Evolutionary conservation across 23 red algal genomes (phyloP), one percentile per base, ranked within the genome.

Genomic region (Agarophyton chilense): DNA sequence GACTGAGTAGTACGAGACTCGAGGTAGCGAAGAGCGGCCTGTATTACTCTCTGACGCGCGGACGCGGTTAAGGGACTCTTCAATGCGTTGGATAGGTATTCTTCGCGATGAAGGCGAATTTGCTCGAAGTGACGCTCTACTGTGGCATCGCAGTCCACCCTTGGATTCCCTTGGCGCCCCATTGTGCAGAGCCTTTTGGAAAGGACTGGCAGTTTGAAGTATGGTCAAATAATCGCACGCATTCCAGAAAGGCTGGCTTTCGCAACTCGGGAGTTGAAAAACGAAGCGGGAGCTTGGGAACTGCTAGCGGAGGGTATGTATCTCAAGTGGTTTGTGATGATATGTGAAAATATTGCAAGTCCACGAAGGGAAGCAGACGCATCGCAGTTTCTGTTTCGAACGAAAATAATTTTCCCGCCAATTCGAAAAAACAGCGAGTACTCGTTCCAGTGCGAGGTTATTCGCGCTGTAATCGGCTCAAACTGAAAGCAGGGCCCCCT

Each of bases 21-120:
- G 5, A 89, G 40, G 34, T 89, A 89, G 55, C 73, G 71, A 47
- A 89, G 54, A 18, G 85, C 63, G 2, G 85, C 85, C 71, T 61
- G 24, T 28, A 89, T 8, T 21, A 89, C 28, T 8, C 50, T 68
- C 45, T 79, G 70, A 32, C 85, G 85, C 0, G 70, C 52, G 14
- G 49, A 21, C 26, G 53, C 22, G 10, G 47, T 49, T 11, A 72
- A 22, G 17, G 46, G 47, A 14, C 35, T 44, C 42, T 67, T 60
- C 34, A 63, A n/a, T 11, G 72, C 85, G 16, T 78, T 44, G 5
- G 71, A 49, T 25, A 89, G 67, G 46, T 89, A 89, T 2, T 12
- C 50, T 55, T 89, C 71, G 4, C 85, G 63, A 24, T 71, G 44
- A 29, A 33, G n/a, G 36, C 71, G 50, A 66, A 89, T 89, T 11